These are phyloP conservation scores for Cucumis cinereus DNA, from an alignment of 306 rosid genomes.

Conservation along the genomic window DNA sequence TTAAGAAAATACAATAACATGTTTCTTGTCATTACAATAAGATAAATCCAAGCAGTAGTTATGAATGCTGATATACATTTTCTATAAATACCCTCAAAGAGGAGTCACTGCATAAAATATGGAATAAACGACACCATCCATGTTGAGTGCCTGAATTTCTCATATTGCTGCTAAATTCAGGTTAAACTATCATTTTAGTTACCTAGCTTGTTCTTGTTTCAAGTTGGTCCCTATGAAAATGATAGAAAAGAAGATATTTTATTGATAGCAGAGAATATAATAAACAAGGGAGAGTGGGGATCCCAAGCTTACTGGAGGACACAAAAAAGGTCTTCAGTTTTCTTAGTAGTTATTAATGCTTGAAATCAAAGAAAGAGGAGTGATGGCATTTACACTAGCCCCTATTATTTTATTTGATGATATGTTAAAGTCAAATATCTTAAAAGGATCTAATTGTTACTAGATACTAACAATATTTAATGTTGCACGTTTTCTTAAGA, in stretches of 20 bases:
- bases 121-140: neutral
- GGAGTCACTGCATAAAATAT: neutral
- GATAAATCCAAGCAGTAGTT: neutral
- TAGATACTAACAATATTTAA: neutral
- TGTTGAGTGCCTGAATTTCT: neutral
- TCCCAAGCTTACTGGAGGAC: neutral
- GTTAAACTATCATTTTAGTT: neutral
- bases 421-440: neutral
- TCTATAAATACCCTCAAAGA: neutral
- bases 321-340: neutral
- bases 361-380: neutral
- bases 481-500: neutral
- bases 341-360: neutral
- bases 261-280: neutral
- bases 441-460: neutral
- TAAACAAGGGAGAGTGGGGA: neutral
- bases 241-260: neutral
- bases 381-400: neutral
- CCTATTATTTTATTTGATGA: neutral
- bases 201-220: neutral
- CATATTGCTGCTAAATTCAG: neutral
- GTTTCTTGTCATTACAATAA: neutral
- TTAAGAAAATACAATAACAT: conserved; percentile 30
- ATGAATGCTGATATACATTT: neutral
- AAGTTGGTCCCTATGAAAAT: neutral